These are phyloP conservation scores for Metschnikowia gelsemii DNA, from an alignment of 805 yeast species.

Conservation along the genomic window DNA sequence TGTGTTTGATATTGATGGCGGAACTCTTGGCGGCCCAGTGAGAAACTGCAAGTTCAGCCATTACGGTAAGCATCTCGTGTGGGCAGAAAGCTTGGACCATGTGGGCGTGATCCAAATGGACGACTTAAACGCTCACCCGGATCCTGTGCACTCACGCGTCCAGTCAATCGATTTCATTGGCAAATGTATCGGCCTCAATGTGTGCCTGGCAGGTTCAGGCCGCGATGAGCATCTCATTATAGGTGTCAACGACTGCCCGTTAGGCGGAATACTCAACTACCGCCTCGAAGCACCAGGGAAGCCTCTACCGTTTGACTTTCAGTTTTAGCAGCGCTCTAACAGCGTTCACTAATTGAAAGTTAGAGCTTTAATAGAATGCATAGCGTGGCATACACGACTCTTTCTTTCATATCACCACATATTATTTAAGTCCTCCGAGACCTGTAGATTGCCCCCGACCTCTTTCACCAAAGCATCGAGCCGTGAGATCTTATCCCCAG, in stretches of 20 bases:
- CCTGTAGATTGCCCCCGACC: constrained; percentile 39
- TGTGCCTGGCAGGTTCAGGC: constrained; percentile 42
- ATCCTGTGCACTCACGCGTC: constrained; percentile 21
- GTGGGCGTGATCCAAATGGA: constrained; percentile 48
- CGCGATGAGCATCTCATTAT: constrained; percentile 49
- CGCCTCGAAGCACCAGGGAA: constrained; percentile 35
- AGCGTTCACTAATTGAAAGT: too few species aligned
- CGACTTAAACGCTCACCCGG: constrained; percentile 23
- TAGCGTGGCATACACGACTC: too few species aligned
- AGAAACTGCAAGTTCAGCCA: constrained; percentile 52
- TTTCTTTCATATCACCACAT: too few species aligned
- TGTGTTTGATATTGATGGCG: constrained; percentile 17
- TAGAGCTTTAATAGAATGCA: too few species aligned
- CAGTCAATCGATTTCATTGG: constrained; percentile 58
- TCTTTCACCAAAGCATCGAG: constrained; percentile 36
- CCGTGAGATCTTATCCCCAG: constrained; percentile 25
- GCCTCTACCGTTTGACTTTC: constrained; percentile 42
- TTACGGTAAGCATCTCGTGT: constrained; percentile 45
- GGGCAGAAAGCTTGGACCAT: constrained; percentile 55
- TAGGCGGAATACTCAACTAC: constrained; percentile 58
- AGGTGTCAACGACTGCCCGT: constrained; percentile 54
- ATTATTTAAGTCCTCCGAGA: constrained; percentile 39
- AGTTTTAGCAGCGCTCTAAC: constrained; percentile 19
- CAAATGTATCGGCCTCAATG: constrained; percentile 55
- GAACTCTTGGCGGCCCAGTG: constrained; percentile 46